Evolutionary conservation across 164 flowering plant species (phyloP).

Genomic region (Aristolochia fimbriata): DNA sequence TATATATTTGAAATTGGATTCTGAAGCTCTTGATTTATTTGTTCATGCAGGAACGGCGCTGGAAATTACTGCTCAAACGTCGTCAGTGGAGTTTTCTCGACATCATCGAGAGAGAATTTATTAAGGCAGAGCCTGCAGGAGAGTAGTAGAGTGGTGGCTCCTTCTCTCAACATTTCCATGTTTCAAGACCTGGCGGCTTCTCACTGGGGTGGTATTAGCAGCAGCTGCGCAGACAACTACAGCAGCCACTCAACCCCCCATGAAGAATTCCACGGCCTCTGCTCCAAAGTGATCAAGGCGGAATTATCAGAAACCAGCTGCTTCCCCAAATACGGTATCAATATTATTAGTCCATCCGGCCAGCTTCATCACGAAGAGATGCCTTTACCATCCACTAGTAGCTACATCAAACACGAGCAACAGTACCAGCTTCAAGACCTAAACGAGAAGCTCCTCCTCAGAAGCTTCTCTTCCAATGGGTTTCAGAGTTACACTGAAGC

Average conservation of each 20-base stretch:
- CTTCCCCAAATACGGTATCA: slow-evolving; percentile 19
- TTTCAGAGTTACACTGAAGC: slow-evolving; percentile 13
- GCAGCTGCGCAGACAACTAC: slow-evolving; percentile 13
- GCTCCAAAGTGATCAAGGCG: slow-evolving; percentile 35
- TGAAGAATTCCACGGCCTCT: slow-evolving; percentile 13
- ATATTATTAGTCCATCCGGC: slow-evolving; percentile 3
- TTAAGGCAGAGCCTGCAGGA: slow-evolving; percentile 20
- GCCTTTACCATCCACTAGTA: slow-evolving; percentile 14
- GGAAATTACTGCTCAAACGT: slow-evolving; percentile 10
- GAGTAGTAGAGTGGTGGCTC: slow-evolving; percentile 7
- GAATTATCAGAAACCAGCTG: slow-evolving; percentile 20
- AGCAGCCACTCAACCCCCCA: slow-evolving; percentile 18
- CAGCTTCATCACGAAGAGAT: slow-evolving; percentile 10
- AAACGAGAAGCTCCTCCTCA: slow-evolving; percentile 29
- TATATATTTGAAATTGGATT: too few species aligned
- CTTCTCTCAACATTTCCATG: slow-evolving; percentile 26
- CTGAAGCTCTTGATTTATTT: neutral
- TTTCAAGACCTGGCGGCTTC: slow-evolving; percentile 33
- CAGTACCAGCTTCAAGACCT: slow-evolving; percentile 21
- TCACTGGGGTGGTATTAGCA: slow-evolving; percentile 28
- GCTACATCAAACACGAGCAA: slow-evolving; percentile 15
- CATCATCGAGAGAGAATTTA: slow-evolving; percentile 11
- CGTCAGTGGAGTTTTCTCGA: slow-evolving; percentile 11
- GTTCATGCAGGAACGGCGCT: slow-evolving; percentile 14
- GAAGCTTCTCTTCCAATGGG: slow-evolving; percentile 23